These are phyloP conservation scores for Mikania micrantha DNA, from an alignment of 129 eudicot species.

Conservation along the genomic window DNA sequence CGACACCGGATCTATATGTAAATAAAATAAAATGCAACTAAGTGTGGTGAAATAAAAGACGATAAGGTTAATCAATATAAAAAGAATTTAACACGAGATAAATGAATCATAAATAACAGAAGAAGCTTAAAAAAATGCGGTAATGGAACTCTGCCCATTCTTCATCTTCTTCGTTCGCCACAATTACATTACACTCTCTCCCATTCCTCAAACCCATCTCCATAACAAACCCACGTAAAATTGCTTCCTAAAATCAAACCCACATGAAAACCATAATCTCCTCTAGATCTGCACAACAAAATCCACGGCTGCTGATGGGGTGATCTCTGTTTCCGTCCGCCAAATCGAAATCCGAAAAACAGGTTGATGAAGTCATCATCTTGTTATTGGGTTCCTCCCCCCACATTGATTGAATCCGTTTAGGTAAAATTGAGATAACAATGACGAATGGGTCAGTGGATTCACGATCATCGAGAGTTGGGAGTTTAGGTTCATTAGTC, in stretches of 20 bases:
- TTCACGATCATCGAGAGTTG: slow-evolving; percentile 28
- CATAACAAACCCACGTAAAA: not conserved
- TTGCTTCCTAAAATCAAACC: not conserved
- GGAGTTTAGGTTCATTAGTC: slow-evolving; percentile 51
- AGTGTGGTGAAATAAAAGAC: too few species aligned
- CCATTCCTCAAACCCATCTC: not conserved
- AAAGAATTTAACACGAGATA: not conserved
- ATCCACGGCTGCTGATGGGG: not conserved
- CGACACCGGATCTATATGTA: too few species aligned
- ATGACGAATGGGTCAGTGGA: slow-evolving; percentile 24
- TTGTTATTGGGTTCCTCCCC: not conserved
- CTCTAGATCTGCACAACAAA: slow-evolving; percentile 15
- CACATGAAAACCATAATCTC: not conserved
- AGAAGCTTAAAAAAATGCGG: not conserved
- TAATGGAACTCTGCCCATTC: not conserved
- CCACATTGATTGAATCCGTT: not conserved
- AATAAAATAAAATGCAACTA: too few species aligned
- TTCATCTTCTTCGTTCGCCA: not conserved
- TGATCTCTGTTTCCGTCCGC: not conserved
- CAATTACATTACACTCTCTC: not conserved
- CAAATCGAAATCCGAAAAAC: not conserved
- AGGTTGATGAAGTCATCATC: not conserved
- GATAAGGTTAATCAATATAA: not conserved
- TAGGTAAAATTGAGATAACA: not conserved
- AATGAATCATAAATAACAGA: not conserved